Evolutionary conservation across 2,329 filamentous ascomycete species (phyloP), one percentile per base, ranked within the genome.

Genomic region (Aspergillus persii): DNA sequence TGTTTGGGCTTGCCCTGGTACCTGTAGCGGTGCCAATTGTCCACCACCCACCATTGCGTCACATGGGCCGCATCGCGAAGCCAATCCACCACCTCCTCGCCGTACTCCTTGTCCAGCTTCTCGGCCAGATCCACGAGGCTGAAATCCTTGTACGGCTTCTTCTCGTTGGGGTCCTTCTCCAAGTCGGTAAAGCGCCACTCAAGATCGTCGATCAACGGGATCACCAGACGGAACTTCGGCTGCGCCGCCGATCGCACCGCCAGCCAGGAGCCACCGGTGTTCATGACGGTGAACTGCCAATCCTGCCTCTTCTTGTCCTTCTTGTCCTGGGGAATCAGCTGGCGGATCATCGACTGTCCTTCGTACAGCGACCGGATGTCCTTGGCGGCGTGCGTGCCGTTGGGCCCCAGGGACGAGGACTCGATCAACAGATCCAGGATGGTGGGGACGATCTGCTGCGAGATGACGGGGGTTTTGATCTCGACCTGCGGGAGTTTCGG

Each of bases 211-310:
- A 72, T 64, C 2, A 74, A 61, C 2, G 71, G 71, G 23, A 74
- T 68, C 9, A 73, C 70, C 3, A 74, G 60, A 2, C 71, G 69
- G 56, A 65, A 72, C 15, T 61, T 58, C 0, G 69, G 70, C 9
- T 60, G 59, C 3, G 68, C 68, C 6, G 70, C 71, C 3, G 70
- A 73, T 1, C 71, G 71, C 23, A 74, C 58, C 0, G 69, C 66
- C 3, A 74, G 63, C 69, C 69, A 70, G 0, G 70, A 66, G 1
- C 69, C 69, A n/a, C 71, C 71, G 0, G 71, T 71, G 61, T 74
- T 74, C 69, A 74, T 72, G 29, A 71, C 70, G 12, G 69, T 73
- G 61, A 74, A 73, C 44, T 74, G 71, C 71, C 71, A 74, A 53
- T 69, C 64, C 39, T 69, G 59, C 23, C 55, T 63, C 9, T 61